A percentile compares a stretch with the other conserved stretches of the same genome.
Evolutionary conservation across 495 filamentous ascomycete species (phyloP).

Genomic region (Cercophora newfieldiana): DNA sequence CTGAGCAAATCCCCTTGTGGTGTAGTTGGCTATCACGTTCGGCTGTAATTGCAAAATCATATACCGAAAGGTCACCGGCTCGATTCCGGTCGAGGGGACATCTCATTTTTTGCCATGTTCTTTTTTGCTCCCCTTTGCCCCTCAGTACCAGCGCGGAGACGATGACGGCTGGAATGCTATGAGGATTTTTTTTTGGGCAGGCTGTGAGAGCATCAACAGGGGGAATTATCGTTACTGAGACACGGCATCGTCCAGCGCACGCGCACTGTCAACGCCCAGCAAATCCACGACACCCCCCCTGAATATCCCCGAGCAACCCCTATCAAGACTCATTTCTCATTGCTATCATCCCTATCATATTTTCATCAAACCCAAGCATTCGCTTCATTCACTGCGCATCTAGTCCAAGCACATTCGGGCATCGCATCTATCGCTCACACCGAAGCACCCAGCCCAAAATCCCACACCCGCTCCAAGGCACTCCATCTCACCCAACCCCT

Average conservation of each 20-base stretch:
- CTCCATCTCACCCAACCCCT: not conserved
- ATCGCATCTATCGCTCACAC: no score
- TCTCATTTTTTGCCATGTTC: not conserved
- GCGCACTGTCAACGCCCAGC: no score
- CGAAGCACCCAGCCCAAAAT: not conserved
- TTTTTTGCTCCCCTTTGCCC: not conserved
- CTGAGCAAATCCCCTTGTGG: not conserved
- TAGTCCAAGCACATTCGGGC: no score
- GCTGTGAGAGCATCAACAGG: no score
- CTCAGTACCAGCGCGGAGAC: not conserved
- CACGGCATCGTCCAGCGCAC: no score
- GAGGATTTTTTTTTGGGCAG: no score
- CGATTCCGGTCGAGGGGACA: not conserved
- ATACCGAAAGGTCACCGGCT: not conserved
- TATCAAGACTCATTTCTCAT: no score
- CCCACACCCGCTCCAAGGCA: not conserved
- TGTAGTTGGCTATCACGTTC: not conserved
- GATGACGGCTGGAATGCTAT: not conserved
- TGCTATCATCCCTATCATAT: no score
- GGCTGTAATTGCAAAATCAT: not conserved
- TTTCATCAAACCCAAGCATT: no score
- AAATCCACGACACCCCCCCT: no score
- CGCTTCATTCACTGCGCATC: not conserved
- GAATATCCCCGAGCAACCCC: no score
- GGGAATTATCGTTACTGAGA: no score